Percentiles rank a stretch among this genome's conserved stretches.
These are phyloP conservation scores for Fusarium verticillioides DNA, from an alignment of 2,329 filamentous ascomycete genomes.

Conservation along the genomic window DNA sequence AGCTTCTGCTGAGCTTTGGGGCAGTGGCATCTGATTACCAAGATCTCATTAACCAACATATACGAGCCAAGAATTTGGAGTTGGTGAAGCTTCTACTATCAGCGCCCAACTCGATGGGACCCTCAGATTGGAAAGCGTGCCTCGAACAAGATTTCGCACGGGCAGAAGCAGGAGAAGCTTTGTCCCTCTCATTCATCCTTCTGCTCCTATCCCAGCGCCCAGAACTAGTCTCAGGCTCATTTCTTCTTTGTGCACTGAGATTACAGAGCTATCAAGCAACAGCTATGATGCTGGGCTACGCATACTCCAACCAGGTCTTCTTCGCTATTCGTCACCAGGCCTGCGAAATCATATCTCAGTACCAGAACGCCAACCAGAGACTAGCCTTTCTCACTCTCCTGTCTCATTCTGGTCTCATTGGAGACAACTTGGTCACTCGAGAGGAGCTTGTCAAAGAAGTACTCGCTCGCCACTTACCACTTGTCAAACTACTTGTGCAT, in stretches of 20 bases:
- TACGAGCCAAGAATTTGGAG: neutral
- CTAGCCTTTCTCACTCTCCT: neutral
- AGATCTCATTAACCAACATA: neutral
- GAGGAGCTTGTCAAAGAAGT: constrained; percentile 7
- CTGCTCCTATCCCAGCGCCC: neutral
- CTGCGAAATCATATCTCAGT: neutral
- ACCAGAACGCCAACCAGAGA: neutral
- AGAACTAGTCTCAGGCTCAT: accelerated
- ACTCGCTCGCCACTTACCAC: neutral
- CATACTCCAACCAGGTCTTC: neutral
- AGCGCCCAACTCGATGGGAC: neutral
- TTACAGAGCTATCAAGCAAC: neutral
- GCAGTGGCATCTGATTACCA: neutral
- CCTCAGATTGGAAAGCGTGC: neutral
- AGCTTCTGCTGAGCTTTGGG: constrained; percentile 16
- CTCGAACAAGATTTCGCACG: constrained; percentile 1
- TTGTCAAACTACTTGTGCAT: neutral
- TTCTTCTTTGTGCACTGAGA: neutral
- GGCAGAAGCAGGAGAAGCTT: neutral
- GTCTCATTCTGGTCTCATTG: neutral
- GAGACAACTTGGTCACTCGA: neutral
- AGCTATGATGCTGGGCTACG: constrained; percentile 8
- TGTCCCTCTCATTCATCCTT: neutral
- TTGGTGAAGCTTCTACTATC: neutral
- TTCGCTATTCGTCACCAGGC: neutral